phyloP scores from a whole-genome alignment of 768 basidiomycete species.

The Auriscalpium vulgare region DNA sequence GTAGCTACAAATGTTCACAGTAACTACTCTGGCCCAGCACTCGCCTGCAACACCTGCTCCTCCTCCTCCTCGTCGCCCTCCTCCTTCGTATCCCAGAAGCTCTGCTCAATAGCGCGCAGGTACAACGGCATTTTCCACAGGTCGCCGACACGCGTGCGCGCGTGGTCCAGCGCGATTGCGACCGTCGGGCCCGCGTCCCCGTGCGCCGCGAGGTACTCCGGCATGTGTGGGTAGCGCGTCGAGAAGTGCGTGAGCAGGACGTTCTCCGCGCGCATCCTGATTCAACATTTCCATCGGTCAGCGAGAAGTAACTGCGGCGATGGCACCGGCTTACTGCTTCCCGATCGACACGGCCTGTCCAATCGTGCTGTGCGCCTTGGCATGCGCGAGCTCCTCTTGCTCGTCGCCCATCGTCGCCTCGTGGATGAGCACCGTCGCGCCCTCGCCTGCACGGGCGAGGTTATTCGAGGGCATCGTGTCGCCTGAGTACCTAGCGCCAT shows the following conservation, averaged over 20 bases:
- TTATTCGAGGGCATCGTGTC: constrained; percentile 76
- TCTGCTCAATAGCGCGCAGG: constrained; percentile 59
- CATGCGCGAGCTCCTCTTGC: constrained; percentile 58
- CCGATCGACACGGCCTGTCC: constrained; percentile 82
- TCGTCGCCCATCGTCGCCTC: constrained; percentile 92
- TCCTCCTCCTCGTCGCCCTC: constrained; percentile 32
- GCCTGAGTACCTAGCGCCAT: constrained; percentile 62
- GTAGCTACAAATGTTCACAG: neutral
- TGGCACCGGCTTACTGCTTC: constrained; percentile 38
- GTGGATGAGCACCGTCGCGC: constrained; percentile 81
- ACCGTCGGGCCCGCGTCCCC: constrained; percentile 27
- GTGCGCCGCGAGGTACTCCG: constrained; percentile 26
- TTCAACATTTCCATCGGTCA: neutral
- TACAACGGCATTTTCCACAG: constrained; percentile 87
- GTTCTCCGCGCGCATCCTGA: constrained; percentile 78
- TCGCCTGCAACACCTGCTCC: constrained; percentile 6
- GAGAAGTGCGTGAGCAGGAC: constrained; percentile 95
- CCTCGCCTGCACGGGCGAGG: constrained; percentile 54
- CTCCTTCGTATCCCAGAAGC: constrained; percentile 44
- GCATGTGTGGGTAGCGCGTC: constrained; percentile 85
- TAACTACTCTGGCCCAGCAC: neutral
- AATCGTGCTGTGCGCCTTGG: constrained; percentile 85
- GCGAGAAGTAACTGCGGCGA: neutral
- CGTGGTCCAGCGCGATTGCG: constrained; percentile 77
- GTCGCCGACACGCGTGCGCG: constrained; percentile 60